phyloP scores from a whole-genome alignment of 139 green algal genomes.

The Chlorella sp. region DNA sequence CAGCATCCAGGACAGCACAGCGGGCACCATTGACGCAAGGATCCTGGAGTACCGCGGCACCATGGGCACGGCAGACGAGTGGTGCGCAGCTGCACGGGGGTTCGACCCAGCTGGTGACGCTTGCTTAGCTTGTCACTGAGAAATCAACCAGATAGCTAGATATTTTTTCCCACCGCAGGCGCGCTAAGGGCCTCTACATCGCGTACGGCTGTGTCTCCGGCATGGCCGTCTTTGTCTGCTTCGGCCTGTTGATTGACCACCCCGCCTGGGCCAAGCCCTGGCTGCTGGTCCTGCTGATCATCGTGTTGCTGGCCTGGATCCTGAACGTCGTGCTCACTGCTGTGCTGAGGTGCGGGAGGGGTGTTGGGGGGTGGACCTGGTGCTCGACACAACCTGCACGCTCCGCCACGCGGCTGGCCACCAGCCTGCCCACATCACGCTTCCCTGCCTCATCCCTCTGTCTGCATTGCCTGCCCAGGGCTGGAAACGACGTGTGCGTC shows the following conservation, averaged over 20 bases:
- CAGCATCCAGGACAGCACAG: background rate
- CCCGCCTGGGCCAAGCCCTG: slow-evolving; percentile 1
- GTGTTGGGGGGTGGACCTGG: background rate
- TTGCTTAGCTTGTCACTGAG: background rate
- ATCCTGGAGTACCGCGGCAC: background rate
- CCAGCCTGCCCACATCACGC: background rate
- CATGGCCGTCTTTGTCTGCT: background rate
- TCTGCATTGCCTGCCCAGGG: background rate
- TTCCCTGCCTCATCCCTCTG: background rate
- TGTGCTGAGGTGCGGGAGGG: background rate
- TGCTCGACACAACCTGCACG: background rate
- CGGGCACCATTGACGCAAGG: background rate
- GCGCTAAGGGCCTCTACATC: background rate
- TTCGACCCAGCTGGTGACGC: background rate
- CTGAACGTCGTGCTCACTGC: background rate
- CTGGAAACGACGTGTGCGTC: slow-evolving; percentile 30
- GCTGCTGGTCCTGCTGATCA: slow-evolving; percentile 1
- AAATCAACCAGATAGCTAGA: background rate
- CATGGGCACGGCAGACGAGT: background rate
- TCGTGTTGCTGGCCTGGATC: slow-evolving; percentile 16
- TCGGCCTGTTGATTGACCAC: background rate
- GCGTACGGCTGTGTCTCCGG: background rate
- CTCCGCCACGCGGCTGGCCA: background rate
- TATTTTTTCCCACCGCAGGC: background rate
- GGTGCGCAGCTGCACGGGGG: background rate